phyloP scores from a whole-genome alignment of 805 yeast species.

The Clavispora fructus region DNA sequence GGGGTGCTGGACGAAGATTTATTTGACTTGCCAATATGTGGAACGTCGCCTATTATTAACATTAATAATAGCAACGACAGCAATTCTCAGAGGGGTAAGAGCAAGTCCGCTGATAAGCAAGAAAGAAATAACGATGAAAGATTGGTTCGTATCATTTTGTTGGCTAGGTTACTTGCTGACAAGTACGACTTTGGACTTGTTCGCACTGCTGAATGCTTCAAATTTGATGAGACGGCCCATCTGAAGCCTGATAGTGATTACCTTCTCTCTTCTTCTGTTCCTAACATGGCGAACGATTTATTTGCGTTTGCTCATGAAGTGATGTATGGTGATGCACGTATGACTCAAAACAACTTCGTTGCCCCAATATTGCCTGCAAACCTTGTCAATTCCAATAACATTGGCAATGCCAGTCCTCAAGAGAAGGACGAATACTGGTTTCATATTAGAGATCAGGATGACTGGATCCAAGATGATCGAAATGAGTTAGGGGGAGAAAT shows the following conservation, averaged over 20 bases:
- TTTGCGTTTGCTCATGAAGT: conserved; percentile 28
- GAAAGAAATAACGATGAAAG: conserved; percentile 46
- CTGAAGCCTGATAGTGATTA: conserved; percentile 20
- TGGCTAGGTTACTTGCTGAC: conserved; percentile 50
- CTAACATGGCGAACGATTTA: conserved; percentile 15
- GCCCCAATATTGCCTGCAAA: conserved; percentile 31
- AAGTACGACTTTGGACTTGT: conserved; percentile 50
- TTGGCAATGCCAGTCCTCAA: conserved; percentile 8
- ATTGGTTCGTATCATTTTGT: conserved; percentile 44
- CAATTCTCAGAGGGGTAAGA: conserved; percentile 5
- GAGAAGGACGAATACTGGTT: conserved; percentile 27
- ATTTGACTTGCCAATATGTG: conserved; percentile 65
- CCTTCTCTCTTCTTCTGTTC: conserved; percentile 15
- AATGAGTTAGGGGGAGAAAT: conserved; percentile 18
- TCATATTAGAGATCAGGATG: conserved; percentile 10
- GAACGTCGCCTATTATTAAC: conserved; percentile 35
- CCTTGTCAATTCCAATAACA: conserved; percentile 14
- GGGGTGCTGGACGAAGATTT: conserved; percentile 52
- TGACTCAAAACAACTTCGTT: conserved; percentile 36
- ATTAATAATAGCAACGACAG: conserved; percentile 28
- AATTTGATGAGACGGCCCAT: conserved; percentile 29
- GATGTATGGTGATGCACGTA: conserved; percentile 36
- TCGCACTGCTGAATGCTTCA: conserved; percentile 42
- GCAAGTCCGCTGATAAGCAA: conserved; percentile 18
- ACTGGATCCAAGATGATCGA: conserved; percentile 12